These are phyloP conservation scores for Cryptosporidium xiaoi DNA, from an alignment of 169 alveolate genomes.

Conservation along the genomic window DNA sequence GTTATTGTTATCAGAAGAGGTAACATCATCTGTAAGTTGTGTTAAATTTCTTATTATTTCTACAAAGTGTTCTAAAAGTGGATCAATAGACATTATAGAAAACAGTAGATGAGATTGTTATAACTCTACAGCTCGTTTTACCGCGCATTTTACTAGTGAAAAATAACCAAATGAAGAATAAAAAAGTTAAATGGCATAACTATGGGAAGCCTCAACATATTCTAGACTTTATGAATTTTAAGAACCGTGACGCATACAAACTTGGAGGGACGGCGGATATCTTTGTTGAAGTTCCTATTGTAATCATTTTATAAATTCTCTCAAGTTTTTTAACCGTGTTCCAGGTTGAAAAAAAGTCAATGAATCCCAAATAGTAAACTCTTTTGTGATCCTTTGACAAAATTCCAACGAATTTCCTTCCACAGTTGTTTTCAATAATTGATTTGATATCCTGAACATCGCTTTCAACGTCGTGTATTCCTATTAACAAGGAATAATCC, in stretches of 20 bases:
- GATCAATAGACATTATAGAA: conserved; percentile 16
- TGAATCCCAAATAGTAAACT: conserved; percentile 84
- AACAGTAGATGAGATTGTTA: no score
- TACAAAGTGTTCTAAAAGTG: conserved; percentile 34
- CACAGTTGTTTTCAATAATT: conserved; percentile 20
- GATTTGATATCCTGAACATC: conserved; percentile 24
- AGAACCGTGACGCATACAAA: conserved; percentile 46
- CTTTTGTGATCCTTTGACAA: conserved; percentile 75
- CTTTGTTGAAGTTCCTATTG: conserved; percentile 49
- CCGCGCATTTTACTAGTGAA: not conserved
- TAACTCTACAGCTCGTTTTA: not conserved
- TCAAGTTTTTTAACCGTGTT: conserved; percentile 44
- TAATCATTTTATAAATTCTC: conserved; percentile 35
- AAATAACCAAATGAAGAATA: not conserved
- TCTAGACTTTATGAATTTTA: conserved; percentile 56
- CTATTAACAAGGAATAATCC: conserved; percentile 93
- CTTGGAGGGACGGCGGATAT: conserved; percentile 65
- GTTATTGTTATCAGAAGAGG: not conserved
- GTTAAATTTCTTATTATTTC: conserved; percentile 42
- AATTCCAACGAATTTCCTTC: conserved; percentile 75
- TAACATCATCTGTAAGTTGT: conserved; percentile 26
- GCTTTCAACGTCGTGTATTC: conserved; percentile 84
- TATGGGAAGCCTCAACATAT: not conserved
- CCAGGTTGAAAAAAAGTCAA: conserved; percentile 85
- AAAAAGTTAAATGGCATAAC: not conserved